A percentile compares a stretch with the other conserved stretches of the same genome.
phyloP scores from a whole-genome alignment of 2,329 filamentous ascomycete genomes.

The Sarocladium oryzae region DNA sequence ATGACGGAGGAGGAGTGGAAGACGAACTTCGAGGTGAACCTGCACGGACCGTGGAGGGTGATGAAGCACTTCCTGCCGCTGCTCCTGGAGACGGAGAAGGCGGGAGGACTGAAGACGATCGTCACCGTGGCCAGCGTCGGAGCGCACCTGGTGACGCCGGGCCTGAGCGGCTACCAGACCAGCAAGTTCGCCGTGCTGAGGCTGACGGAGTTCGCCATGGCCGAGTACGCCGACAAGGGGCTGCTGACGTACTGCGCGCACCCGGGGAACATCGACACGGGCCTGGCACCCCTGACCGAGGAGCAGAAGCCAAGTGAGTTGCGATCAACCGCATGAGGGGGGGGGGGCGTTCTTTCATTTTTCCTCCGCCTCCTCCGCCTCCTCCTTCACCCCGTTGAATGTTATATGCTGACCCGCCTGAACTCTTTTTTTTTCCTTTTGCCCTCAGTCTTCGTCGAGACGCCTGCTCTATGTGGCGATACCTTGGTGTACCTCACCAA shows the following conservation, averaged over 20 bases:
- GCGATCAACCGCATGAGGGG: too few species aligned
- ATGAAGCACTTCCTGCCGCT: slow-evolving; percentile 4
- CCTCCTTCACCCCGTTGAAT: too few species aligned
- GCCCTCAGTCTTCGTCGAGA: slow-evolving; percentile 7
- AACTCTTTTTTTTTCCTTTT: too few species aligned
- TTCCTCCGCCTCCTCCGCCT: background rate
- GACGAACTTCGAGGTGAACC: slow-evolving; percentile 10
- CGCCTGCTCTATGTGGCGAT: slow-evolving; percentile 20
- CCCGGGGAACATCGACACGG: slow-evolving; percentile 8
- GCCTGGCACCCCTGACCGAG: background rate
- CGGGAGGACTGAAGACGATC: background rate
- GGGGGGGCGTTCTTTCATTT: too few species aligned
- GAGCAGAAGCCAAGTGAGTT: slow-evolving; percentile 1
- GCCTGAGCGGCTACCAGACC: slow-evolving; percentile 7
- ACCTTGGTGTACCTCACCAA: slow-evolving; percentile 23
- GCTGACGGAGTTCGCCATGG: slow-evolving; percentile 1
- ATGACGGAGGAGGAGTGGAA: background rate
- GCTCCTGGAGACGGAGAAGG: background rate
- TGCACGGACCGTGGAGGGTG: slow-evolving; percentile 1
- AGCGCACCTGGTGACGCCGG: background rate
- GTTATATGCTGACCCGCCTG: too few species aligned
- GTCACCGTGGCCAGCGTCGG: background rate
- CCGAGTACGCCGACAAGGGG: slow-evolving; percentile 3
- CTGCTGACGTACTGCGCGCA: slow-evolving; percentile 7
- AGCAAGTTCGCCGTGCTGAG: slow-evolving; percentile 9